Conservation (phyloP, 495 filamentous ascomycete species). For the Trichoderma reesei region DNA sequence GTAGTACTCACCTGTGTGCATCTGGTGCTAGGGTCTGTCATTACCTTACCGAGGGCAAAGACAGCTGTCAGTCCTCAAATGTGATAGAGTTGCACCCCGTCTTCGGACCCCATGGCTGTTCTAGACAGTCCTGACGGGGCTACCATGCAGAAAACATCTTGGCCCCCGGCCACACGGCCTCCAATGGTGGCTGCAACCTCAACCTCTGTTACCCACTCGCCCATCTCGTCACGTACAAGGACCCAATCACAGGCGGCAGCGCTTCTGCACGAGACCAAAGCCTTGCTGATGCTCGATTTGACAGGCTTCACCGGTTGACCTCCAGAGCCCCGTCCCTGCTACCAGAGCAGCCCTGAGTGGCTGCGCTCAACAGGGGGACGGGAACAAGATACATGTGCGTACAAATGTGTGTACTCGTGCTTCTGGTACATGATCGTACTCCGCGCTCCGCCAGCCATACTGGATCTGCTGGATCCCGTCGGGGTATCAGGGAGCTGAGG, state of each 20-base stretch:
- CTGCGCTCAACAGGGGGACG: neutral
- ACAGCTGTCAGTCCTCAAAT: neutral
- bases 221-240: neutral
- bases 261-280: neutral
- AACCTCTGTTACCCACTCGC: neutral
- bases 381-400: neutral
- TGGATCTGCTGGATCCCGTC: no score
- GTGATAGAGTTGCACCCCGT: neutral
- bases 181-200: neutral
- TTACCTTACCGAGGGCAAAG: no score
- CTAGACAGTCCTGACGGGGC: constrained; percentile 36
- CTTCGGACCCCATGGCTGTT: constrained; percentile 16
- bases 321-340: neutral
- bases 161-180: neutral
- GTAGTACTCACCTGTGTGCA: no score
- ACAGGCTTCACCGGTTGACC: neutral
- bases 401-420: neutral
- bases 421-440: neutral
- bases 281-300: neutral
- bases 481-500: neutral
- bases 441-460: neutral
- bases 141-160: constrained; percentile 20
- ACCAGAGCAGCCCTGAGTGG: neutral
- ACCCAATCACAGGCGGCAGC: neutral
- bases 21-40: no score